Evolutionary conservation across 352 stramenopile species (phyloP).

Genomic region (Pythium catenulatum): DNA sequence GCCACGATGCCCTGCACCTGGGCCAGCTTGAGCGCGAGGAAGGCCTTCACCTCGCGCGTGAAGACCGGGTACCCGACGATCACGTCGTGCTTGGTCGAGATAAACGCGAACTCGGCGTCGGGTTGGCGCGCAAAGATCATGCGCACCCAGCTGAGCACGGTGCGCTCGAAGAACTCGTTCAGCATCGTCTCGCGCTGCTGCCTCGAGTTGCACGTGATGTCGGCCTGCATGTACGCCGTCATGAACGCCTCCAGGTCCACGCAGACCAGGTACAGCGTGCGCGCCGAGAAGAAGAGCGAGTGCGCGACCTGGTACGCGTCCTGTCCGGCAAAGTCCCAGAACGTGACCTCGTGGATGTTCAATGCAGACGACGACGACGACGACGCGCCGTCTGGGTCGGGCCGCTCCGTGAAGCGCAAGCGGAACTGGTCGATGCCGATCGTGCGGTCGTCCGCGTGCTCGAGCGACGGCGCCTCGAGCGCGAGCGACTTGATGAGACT

Average conservation of each 20-base stretch:
- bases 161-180: background rate
- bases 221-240: background rate
- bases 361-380: no score
- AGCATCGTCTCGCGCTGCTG: background rate
- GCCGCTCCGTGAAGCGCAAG: conserved; percentile 17
- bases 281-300: conserved; percentile 1
- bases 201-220: background rate
- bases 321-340: conserved; percentile 23
- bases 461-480: background rate
- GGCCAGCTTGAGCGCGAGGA: background rate
- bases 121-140: background rate
- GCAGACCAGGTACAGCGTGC: conserved; percentile 12
- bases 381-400: background rate
- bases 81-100: background rate
- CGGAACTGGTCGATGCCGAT: conserved; percentile 59
- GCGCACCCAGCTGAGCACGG: background rate
- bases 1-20: no score
- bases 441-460: conserved; percentile 36
- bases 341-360: background rate
- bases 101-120: background rate
- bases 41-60: background rate
- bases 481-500: conserved; percentile 60
- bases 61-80: background rate
- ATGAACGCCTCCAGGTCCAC: background rate
- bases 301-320: background rate